Evolutionary conservation across 202 grass and related monocot genomes (phyloP).

Genomic region (Panicum virgatum): DNA sequence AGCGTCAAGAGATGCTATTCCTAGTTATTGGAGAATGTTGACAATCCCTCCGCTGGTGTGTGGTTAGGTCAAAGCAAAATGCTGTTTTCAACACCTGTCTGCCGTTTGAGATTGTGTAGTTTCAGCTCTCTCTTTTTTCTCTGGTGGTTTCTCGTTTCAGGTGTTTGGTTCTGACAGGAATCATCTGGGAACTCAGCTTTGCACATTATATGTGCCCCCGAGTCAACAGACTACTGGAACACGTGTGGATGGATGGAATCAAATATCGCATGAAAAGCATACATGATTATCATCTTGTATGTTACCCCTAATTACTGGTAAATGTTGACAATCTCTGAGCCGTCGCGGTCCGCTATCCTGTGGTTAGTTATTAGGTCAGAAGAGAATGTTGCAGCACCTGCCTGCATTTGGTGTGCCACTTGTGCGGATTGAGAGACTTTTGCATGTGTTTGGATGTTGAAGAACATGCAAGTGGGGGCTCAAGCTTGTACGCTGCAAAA

Average conservation of each 20-base stretch:
- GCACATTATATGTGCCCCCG: background rate
- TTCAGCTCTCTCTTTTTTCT: background rate
- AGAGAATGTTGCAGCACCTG: background rate
- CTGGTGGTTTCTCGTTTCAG: background rate
- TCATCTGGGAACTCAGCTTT: background rate
- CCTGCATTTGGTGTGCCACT: too few relatives aligned
- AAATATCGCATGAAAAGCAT: background rate
- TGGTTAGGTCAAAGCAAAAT: background rate
- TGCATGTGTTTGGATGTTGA: background rate
- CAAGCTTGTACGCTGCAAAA: background rate
- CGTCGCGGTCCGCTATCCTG: background rate
- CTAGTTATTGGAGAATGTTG: background rate
- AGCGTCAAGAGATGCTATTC: background rate
- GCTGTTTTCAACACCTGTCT: background rate
- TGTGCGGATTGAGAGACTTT: background rate
- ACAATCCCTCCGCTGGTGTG: background rate
- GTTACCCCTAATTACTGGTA: background rate
- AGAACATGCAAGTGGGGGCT: background rate
- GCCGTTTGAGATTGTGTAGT: background rate
- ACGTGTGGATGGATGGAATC: background rate
- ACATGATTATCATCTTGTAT: background rate
- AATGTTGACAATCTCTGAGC: background rate
- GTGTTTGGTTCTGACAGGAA: background rate
- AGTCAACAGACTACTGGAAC: background rate
- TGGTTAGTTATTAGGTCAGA: background rate